These are phyloP conservation scores for Syncephalastrum sp. DNA, from an alignment of 371 early-diverging fungal genomes.

Conservation along the genomic window DNA sequence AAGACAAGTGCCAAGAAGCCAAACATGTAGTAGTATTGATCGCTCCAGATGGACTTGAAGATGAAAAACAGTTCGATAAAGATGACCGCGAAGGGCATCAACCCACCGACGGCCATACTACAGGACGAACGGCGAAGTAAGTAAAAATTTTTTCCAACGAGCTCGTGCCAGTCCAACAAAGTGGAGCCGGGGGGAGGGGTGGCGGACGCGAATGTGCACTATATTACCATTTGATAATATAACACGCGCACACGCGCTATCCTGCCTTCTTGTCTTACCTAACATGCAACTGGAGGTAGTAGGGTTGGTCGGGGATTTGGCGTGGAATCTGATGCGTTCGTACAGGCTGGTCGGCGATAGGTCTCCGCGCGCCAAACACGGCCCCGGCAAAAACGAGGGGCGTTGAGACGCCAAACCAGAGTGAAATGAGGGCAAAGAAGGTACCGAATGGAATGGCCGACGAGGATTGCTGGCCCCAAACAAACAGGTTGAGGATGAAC, in stretches of 20 bases:
- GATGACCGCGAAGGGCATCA: slow-evolving; percentile 89
- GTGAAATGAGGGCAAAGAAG: slow-evolving; percentile 66
- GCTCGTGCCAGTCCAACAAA: too few relatives aligned
- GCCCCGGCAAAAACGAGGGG: slow-evolving; percentile 76
- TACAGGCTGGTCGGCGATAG: slow-evolving; percentile 75
- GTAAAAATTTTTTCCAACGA: too few relatives aligned
- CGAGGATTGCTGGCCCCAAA: slow-evolving; percentile 74
- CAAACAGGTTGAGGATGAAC: slow-evolving; percentile 71
- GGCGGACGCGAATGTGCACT: too few relatives aligned
- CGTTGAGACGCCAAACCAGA: slow-evolving; percentile 76
- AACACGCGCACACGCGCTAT: background rate
- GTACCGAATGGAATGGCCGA: slow-evolving; percentile 84
- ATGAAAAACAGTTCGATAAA: slow-evolving; percentile 64
- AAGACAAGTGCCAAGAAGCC: slow-evolving; percentile 76
- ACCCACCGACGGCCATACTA: slow-evolving; percentile 74
- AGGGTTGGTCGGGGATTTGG: slow-evolving; percentile 85
- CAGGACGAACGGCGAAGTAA: background rate
- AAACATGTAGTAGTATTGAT: slow-evolving; percentile 71
- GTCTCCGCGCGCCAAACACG: slow-evolving; percentile 72
- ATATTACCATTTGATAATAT: too few relatives aligned
- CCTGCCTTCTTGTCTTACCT: slow-evolving; percentile 27
- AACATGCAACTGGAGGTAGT: slow-evolving; percentile 61
- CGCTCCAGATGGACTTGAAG: slow-evolving; percentile 35
- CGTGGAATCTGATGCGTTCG: slow-evolving; percentile 94
- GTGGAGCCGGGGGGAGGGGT: too few relatives aligned